phyloP scores from a whole-genome alignment of 768 basidiomycete species.

The Boletus eberwhitei region DNA sequence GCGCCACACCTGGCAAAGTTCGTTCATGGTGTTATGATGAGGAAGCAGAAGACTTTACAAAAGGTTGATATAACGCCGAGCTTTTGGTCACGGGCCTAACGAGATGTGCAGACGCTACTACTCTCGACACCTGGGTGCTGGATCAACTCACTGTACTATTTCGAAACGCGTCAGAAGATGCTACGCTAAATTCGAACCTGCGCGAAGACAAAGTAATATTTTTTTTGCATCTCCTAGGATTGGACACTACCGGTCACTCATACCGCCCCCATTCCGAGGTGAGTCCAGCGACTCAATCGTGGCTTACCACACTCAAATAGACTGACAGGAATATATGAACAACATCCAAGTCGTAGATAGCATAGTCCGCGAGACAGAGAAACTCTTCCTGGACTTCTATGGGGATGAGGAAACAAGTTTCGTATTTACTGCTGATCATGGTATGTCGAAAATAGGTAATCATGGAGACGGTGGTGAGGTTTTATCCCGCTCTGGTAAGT shows the following conservation, averaged over 20 bases:
- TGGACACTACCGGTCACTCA: conserved; percentile 86
- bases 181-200: conserved; percentile 47
- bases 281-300: background rate
- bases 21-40: conserved; percentile 74
- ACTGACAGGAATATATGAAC: conserved; percentile 74
- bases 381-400: conserved; percentile 61
- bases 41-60: conserved; percentile 82
- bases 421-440: conserved; percentile 86
- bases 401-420: conserved; percentile 66
- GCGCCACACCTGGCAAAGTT: conserved; percentile 67
- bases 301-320: background rate
- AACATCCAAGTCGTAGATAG: conserved; percentile 78
- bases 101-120: conserved; percentile 57
- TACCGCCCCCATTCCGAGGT: conserved; percentile 81
- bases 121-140: conserved; percentile 76
- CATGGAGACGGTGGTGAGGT: conserved; percentile 80
- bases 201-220: conserved; percentile 63
- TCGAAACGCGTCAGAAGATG: conserved; percentile 57
- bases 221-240: conserved; percentile 79
- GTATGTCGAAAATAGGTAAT: conserved; percentile 86
- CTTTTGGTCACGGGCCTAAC: background rate
- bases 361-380: conserved; percentile 66
- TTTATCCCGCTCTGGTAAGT: background rate
- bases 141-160: conserved; percentile 63
- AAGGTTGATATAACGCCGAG: conserved; percentile 43